phyloP scores from a whole-genome alignment of 208 protist species.

The Giardia muris region DNA sequence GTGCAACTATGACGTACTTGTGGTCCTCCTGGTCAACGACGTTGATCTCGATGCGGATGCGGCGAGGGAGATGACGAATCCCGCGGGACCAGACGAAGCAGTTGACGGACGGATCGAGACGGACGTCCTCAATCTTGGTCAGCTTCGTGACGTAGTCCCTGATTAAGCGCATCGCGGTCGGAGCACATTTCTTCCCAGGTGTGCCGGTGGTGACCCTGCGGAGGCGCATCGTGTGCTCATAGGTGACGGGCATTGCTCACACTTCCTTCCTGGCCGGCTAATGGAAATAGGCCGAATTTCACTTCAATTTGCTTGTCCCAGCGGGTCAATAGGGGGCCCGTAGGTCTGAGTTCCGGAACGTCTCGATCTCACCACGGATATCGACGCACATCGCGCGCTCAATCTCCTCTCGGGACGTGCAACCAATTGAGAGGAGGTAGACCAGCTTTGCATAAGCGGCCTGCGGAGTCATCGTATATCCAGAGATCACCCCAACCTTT shows the following conservation, averaged over 20 bases:
- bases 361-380: slow-evolving; percentile 13
- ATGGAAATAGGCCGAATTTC: too few relatives aligned
- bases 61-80: neutral
- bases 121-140: neutral
- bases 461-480: slow-evolving; percentile 24
- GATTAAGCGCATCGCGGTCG: neutral
- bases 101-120: neutral
- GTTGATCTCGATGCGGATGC: slow-evolving; percentile 7
- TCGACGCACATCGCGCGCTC: neutral
- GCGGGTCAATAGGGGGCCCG: neutral
- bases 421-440: neutral
- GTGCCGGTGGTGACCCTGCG: neutral
- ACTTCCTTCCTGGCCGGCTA: too few relatives aligned
- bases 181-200: neutral
- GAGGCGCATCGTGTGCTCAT: slow-evolving; percentile 1
- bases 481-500: neutral
- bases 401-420: neutral
- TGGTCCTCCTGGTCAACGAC: neutral
- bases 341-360: neutral
- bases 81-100: neutral
- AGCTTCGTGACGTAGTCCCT: too few relatives aligned
- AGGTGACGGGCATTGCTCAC: neutral
- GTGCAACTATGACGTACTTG: neutral
- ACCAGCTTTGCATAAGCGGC: slow-evolving; percentile 34
- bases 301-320: too few relatives aligned